phyloP scores from a whole-genome alignment of 495 filamentous ascomycete genomes.

The Symbiotaphrina buchneri region DNA sequence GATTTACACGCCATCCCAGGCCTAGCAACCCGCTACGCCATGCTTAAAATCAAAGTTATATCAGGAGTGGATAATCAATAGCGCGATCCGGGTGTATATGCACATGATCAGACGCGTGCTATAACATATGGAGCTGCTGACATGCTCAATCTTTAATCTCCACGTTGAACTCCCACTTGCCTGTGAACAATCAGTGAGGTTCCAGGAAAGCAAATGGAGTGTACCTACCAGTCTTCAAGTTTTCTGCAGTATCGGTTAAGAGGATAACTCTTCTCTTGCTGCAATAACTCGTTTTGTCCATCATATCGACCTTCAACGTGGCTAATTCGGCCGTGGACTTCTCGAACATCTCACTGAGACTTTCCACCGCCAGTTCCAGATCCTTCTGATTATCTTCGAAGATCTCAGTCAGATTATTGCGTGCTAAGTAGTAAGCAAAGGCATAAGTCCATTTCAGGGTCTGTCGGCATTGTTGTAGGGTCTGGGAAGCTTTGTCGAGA shows the following conservation, averaged over 20 bases:
- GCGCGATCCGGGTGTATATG: background rate
- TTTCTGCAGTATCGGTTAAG: constrained; percentile 75
- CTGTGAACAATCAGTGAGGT: constrained; percentile 5
- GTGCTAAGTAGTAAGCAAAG: constrained; percentile 86
- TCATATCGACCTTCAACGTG: constrained; percentile 80
- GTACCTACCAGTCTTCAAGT: constrained; percentile 60
- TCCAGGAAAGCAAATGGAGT: background rate
- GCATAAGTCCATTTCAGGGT: constrained; percentile 99
- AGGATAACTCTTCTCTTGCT: constrained; percentile 78
- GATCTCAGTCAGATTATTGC: constrained; percentile 90
- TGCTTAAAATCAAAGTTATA: background rate
- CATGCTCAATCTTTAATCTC: constrained; percentile 5
- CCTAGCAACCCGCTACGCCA: too few species aligned
- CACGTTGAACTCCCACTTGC: constrained; percentile 16
- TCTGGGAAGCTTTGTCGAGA: constrained; percentile 75
- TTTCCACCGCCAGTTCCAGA: constrained; percentile 88
- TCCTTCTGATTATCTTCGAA: constrained; percentile 99
- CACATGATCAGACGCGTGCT: constrained; percentile 7
- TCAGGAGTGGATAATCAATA: background rate
- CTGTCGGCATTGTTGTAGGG: constrained; percentile 85
- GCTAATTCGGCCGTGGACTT: constrained; percentile 71
- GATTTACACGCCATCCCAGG: too few species aligned
- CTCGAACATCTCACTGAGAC: constrained; percentile 92
- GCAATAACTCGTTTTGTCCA: constrained; percentile 95
- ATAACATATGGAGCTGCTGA: constrained; percentile 7